Percentiles rank a stretch among this genome's conserved stretches.
Conservation (phyloP, 2,329 filamentous ascomycete genomes). For the Clonostachys sp. region DNA sequence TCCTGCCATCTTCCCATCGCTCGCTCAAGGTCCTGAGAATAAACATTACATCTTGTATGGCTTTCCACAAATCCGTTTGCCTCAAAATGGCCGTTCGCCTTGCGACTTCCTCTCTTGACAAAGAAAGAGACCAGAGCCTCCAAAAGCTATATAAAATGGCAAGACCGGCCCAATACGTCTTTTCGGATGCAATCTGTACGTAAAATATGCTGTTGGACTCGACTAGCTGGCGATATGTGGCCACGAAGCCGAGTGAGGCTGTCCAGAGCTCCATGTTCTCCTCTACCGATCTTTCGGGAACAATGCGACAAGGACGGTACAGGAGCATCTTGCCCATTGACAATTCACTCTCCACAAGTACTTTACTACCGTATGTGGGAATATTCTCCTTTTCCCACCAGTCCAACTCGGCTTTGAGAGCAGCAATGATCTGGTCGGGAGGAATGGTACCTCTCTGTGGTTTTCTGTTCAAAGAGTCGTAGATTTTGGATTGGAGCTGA, state of each 20-base stretch:
- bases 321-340: constrained; percentile 13
- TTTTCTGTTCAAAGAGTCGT: constrained; percentile 7
- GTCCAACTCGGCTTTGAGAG: constrained; percentile 4
- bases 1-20: constrained; percentile 14
- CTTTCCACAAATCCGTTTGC: constrained; percentile 11
- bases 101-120: background rate
- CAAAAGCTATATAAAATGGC: constrained; percentile 13
- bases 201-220: constrained; percentile 15
- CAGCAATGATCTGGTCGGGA: background rate
- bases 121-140: constrained; percentile 3
- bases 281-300: constrained; percentile 5
- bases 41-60: constrained; percentile 11
- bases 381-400: constrained; percentile 8
- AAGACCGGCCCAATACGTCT: constrained; percentile 14
- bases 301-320: constrained; percentile 9
- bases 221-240: constrained; percentile 11
- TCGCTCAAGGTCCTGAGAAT: constrained; percentile 12
- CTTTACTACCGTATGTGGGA: constrained; percentile 6
- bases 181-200: constrained; percentile 14
- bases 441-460: background rate
- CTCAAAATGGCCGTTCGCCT: background rate
- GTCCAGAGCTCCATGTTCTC: constrained; percentile 11
- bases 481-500: constrained; percentile 13
- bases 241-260: constrained; percentile 8
- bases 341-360: constrained; percentile 13